phyloP scores from a whole-genome alignment of 1,284 basidiomycete species.

The Papiliotrema laurentii region DNA sequence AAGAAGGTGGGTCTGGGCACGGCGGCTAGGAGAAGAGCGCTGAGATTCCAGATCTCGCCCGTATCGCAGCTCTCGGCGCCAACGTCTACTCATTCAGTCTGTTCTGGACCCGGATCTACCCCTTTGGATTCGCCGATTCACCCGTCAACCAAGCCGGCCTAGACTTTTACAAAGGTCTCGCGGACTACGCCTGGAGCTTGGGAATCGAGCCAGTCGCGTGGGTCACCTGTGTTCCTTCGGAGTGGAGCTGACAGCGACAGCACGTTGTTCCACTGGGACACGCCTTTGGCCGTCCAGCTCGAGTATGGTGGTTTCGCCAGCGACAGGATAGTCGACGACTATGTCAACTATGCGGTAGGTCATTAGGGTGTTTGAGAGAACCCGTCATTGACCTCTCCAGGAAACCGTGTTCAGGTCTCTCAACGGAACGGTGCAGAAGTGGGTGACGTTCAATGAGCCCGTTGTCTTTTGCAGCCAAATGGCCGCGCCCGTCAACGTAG shows the following conservation, averaged over 20 bases:
- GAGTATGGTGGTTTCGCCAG: constrained; percentile 52
- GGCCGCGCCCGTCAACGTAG: constrained; percentile 11
- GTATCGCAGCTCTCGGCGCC: constrained; percentile 12
- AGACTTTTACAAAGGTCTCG: constrained; percentile 10
- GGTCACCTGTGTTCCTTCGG: neutral
- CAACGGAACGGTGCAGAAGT: constrained; percentile 14
- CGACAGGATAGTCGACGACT: constrained; percentile 15
- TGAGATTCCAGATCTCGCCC: constrained; percentile 10
- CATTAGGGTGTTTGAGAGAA: neutral
- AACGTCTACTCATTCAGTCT: constrained; percentile 16
- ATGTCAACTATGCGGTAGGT: constrained; percentile 12
- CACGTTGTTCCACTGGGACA: constrained; percentile 73
- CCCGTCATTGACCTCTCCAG: neutral
- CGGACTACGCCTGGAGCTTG: constrained; percentile 6
- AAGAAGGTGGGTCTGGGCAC: constrained; percentile 9
- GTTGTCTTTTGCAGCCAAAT: constrained; percentile 15
- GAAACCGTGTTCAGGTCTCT: constrained; percentile 13
- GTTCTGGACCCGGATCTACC: constrained; percentile 13
- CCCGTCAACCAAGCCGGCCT: constrained; percentile 14
- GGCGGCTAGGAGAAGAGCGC: neutral
- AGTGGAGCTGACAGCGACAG: constrained; percentile 23
- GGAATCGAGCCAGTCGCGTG: constrained; percentile 15
- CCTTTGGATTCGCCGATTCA: constrained; percentile 9
- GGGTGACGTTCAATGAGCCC: constrained; percentile 22
- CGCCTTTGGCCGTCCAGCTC: constrained; percentile 64